Percentiles rank a stretch among this genome's conserved stretches.
phyloP scores from a whole-genome alignment of 305 asterid species.

The Nicotiana rustica region DNA sequence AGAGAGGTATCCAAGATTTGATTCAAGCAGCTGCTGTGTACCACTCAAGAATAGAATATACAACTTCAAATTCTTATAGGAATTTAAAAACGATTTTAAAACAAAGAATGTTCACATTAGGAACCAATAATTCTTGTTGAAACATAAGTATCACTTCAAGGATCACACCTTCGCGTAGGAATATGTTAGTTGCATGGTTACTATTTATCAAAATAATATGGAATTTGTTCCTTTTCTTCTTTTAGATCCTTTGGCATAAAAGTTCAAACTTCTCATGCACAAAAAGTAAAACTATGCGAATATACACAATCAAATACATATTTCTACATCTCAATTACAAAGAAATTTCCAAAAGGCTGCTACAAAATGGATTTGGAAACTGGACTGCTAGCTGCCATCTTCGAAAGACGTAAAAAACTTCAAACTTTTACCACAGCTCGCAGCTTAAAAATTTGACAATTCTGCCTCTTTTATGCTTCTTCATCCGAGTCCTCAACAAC shows the following conservation, averaged over 20 bases:
- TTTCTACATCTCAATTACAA: neutral
- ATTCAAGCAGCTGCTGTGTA: neutral
- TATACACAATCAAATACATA: neutral
- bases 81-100: too few species aligned
- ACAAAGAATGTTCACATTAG: neutral
- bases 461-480: conserved; percentile 32
- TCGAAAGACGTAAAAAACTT: neutral
- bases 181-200: conserved; percentile 3
- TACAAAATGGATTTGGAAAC: neutral
- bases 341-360: neutral
- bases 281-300: conserved; percentile 1
- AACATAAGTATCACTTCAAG: neutral
- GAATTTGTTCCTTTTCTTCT: neutral
- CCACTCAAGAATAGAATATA: neutral
- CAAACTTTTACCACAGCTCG: neutral
- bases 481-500: conserved; percentile 73
- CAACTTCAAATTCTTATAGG: neutral
- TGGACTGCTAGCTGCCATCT: neutral
- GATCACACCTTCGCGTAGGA: neutral
- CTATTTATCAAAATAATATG: neutral
- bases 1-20: neutral
- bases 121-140: neutral
- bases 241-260: neutral
- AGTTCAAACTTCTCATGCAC: neutral
- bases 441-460: neutral